Base-by-base conservation (phyloP, 192 early-diverging fungal genomes). In the Coemansia sp. region DNA sequence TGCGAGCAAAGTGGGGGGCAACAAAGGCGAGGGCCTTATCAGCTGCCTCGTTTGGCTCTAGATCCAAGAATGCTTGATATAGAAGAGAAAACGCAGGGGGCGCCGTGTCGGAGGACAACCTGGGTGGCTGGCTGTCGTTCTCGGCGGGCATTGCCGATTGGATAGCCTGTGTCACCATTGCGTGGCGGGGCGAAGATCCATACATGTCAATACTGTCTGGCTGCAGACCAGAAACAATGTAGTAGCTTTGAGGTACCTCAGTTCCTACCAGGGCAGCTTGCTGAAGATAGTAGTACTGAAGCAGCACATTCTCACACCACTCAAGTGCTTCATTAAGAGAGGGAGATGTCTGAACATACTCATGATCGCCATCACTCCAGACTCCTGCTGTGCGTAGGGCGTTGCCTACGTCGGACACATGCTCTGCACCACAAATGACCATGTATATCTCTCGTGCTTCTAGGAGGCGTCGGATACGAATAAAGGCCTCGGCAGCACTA, bases 231-330 rank as follows among this genome's bases (percentile, higher is more conserved):
- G 78, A 53, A n/a, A 70, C 74, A 63, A 72, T 54, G n/a, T 70
- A 62, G 51, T 78, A 76, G 57, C 30, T 59, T n/a, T 68, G 68
- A 8, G 76, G 70, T 22, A 68, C 61, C 19, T 64, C 70, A 39
- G 64, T 58, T 19, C 61, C 71, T 20, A 54, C 72, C 24, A 69
- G 63, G 10, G 80, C 68, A 3, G 76, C 84, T 58, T 81, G 81
- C 39, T 86, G 86, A 51, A 77, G 50, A 64, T 91, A 94, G 70
- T 91, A 95, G 46, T 85, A 89, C 65, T 86, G 82, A 55, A 98
- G 80, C 11, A 98, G 63, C 31, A 86, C 81, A 74, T 98, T 98
- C 74, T 98, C 96, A 66, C 93, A 96, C 86, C 90, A 95, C 75
- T 98, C 96, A 21, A 98, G 84, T 4, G 94, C 90, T 61, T 92